Conservation (phyloP, 2,329 filamentous ascomycete species). For the Trichoderma atroviride region DNA sequence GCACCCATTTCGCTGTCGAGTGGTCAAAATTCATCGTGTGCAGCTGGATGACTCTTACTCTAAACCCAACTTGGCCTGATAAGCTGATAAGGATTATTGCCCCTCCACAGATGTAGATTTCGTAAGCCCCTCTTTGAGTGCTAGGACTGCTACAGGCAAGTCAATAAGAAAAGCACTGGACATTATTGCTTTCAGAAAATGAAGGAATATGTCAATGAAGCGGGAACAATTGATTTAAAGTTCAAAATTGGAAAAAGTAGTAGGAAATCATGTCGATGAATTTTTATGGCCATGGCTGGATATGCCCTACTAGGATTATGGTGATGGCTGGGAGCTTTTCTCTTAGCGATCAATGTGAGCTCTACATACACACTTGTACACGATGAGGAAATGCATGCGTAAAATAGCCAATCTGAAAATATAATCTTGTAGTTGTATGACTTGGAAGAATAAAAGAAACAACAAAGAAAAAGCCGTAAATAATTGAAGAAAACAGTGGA, state of each 20-base stretch:
- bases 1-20: slow-evolving; percentile 42
- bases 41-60: slow-evolving; percentile 46
- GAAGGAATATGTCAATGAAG: neutral
- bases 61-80: slow-evolving; percentile 42
- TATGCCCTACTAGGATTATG: neutral
- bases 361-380: neutral
- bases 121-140: slow-evolving; percentile 30
- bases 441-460: neutral
- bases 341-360: neutral
- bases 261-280: neutral
- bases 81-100: slow-evolving; percentile 44
- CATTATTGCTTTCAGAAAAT: neutral
- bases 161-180: neutral
- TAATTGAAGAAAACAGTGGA: neutral
- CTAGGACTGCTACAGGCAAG: neutral
- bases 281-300: neutral
- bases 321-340: neutral
- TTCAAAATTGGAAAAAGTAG: neutral
- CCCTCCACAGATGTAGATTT: slow-evolving; percentile 40
- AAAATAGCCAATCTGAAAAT: neutral
- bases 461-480: fast-evolving
- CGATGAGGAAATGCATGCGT: neutral
- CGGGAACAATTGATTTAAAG: neutral
- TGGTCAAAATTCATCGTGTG: slow-evolving; percentile 50
- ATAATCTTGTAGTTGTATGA: neutral